phyloP scores from a whole-genome alignment of 2,329 filamentous ascomycete genomes.

The Alternaria sp. region DNA sequence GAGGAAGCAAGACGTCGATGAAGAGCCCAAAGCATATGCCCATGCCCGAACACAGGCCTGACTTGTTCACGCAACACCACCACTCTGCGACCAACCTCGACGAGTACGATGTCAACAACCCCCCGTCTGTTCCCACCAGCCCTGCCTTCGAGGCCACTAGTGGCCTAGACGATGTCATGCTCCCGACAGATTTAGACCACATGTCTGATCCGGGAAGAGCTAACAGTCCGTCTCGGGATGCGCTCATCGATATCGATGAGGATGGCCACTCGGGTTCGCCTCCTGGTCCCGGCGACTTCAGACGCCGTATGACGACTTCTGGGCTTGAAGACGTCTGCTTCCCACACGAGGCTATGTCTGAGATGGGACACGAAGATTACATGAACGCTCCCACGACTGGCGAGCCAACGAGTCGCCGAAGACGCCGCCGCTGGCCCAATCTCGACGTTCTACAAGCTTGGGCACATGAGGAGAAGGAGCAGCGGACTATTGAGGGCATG shows the following conservation, averaged over 20 bases:
- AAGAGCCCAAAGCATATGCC: slow-evolving; percentile 39
- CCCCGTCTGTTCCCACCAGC: slow-evolving; percentile 68
- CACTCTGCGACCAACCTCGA: slow-evolving; percentile 43
- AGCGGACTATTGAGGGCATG: slow-evolving; percentile 77
- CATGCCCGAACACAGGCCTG: slow-evolving; percentile 27
- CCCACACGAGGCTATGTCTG: slow-evolving; percentile 79
- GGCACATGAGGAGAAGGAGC: slow-evolving; percentile 89
- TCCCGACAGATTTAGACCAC: slow-evolving; percentile 68
- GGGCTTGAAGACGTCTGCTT: slow-evolving; percentile 94
- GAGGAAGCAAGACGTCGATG: slow-evolving; percentile 43
- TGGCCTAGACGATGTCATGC: slow-evolving; percentile 70
- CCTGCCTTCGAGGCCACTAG: slow-evolving; percentile 63
- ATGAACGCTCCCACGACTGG: slow-evolving; percentile 59
- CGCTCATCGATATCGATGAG: slow-evolving; percentile 62
- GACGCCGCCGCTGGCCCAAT: slow-evolving; percentile 81
- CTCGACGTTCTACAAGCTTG: slow-evolving; percentile 85
- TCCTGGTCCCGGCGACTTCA: slow-evolving; percentile 34
- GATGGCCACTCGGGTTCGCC: slow-evolving; percentile 60
- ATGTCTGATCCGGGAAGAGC: slow-evolving; percentile 33
- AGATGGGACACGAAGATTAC: slow-evolving; percentile 80
- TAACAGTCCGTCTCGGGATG: slow-evolving; percentile 51
- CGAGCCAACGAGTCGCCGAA: slow-evolving; percentile 54
- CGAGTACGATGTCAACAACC: slow-evolving; percentile 71
- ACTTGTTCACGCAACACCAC: slow-evolving; percentile 37
- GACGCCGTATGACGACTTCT: slow-evolving; percentile 58